Evolutionary conservation across 1,139 yeast genomes (phyloP).

Genomic region (Eremothecium coryli): DNA sequence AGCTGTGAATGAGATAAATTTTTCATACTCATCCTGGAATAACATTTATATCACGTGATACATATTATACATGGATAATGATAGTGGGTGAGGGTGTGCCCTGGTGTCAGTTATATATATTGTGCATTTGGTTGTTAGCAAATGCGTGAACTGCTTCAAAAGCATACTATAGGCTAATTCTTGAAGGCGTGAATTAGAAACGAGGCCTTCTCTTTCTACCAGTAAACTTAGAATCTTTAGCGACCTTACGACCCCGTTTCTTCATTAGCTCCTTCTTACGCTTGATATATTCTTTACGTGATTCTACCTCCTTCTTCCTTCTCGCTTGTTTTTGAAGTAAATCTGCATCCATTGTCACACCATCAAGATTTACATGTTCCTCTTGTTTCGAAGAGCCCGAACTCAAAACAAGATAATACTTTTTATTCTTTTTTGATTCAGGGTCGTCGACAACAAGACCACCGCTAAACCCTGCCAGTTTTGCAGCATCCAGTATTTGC

Average conservation of each 20-base stretch:
- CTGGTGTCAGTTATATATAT: conserved; percentile 1
- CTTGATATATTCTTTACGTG: conserved; percentile 69
- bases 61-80: neutral
- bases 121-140: neutral
- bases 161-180: too few relatives aligned
- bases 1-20: too few relatives aligned
- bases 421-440: conserved; percentile 82
- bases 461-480: conserved; percentile 92
- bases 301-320: conserved; percentile 51
- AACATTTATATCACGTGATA: neutral
- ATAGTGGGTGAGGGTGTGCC: neutral
- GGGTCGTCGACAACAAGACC: conserved; percentile 93
- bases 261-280: conserved; percentile 93
- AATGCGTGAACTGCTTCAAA: conserved; percentile 1
- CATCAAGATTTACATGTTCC: conserved; percentile 47
- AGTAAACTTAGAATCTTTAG: conserved; percentile 83
- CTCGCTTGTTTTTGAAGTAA: conserved; percentile 38
- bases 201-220: conserved; percentile 87
- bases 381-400: conserved; percentile 51
- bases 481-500: conserved; percentile 72
- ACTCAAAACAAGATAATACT: conserved; percentile 79
- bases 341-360: conserved; percentile 67
- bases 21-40: too few relatives aligned
- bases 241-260: conserved; percentile 82
- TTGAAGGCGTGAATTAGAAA: conserved; percentile 44